Percentiles rank a stretch among this genome's conserved stretches.
phyloP scores from a whole-genome alignment of 2,329 filamentous ascomycete genomes.

The Ilyonectria mors-panacis region DNA sequence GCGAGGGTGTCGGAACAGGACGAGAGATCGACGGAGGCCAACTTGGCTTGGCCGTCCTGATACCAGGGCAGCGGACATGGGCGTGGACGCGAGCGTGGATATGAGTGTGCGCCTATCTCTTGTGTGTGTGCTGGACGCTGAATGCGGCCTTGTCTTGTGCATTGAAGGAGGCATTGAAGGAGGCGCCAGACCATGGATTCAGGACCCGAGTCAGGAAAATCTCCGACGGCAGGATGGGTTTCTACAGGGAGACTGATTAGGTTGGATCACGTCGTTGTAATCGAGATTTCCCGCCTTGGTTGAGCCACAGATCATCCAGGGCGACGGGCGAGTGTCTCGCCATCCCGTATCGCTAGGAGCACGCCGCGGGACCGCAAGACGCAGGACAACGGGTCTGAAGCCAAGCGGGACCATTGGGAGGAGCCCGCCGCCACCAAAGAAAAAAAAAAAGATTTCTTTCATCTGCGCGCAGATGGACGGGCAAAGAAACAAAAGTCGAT shows the following conservation, averaged over 20 bases:
- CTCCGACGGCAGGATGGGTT: slow-evolving; percentile 28
- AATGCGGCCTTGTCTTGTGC: slow-evolving; percentile 11
- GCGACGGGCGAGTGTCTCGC: slow-evolving; percentile 36
- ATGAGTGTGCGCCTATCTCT: slow-evolving; percentile 18
- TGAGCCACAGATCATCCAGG: slow-evolving; percentile 36
- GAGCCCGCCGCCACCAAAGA: slow-evolving; percentile 7
- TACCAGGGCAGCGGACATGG: slow-evolving; percentile 8
- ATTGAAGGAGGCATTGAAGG: slow-evolving; percentile 27
- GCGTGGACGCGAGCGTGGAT: not conserved
- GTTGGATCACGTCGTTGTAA: slow-evolving; percentile 35
- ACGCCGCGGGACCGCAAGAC: slow-evolving; percentile 16
- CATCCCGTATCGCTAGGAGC: slow-evolving; percentile 41
- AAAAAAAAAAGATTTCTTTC: slow-evolving; percentile 20
- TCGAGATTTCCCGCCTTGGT: slow-evolving; percentile 46
- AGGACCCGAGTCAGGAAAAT: slow-evolving; percentile 37
- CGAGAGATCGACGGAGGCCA: slow-evolving; percentile 46
- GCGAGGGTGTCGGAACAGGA: slow-evolving; percentile 45
- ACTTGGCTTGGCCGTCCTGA: slow-evolving; percentile 18
- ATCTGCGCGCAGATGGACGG: slow-evolving; percentile 19
- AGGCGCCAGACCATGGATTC: slow-evolving; percentile 23
- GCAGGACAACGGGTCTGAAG: slow-evolving; percentile 1
- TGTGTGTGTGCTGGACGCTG: not conserved
- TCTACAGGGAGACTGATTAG: slow-evolving; percentile 33
- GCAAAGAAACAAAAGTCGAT: slow-evolving; percentile 28
- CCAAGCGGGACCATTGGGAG: slow-evolving; percentile 1